phyloP scores from a whole-genome alignment of 2,329 filamentous ascomycete genomes.

The Colletotrichum scovillei region DNA sequence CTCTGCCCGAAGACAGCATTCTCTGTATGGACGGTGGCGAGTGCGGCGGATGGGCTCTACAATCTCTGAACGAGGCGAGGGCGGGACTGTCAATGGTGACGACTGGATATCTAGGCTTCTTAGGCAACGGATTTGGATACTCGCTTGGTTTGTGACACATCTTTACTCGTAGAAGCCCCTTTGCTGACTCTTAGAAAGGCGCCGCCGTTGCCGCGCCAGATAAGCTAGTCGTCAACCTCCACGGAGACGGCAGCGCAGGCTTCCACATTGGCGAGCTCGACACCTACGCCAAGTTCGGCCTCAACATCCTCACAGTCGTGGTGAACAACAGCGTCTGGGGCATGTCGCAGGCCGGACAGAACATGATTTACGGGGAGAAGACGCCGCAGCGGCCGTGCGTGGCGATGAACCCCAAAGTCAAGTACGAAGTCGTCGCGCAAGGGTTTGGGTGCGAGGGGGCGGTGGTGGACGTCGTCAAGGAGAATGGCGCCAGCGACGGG shows the following conservation, averaged over 20 bases:
- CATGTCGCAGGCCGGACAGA: constrained; percentile 24
- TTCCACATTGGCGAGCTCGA: constrained; percentile 26
- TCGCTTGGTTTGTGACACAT: neutral
- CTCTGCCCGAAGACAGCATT: constrained; percentile 8
- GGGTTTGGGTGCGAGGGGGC: constrained; percentile 16
- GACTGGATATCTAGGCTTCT: constrained; percentile 10
- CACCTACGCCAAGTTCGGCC: constrained; percentile 19
- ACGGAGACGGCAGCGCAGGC: constrained; percentile 20
- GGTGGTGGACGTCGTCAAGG: constrained; percentile 4
- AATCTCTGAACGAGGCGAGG: constrained; percentile 13
- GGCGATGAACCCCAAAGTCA: constrained; percentile 19
- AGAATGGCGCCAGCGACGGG: neutral
- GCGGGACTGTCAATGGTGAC: constrained; percentile 8
- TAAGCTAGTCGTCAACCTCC: constrained; percentile 12
- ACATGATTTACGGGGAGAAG: constrained; percentile 18
- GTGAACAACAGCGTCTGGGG: constrained; percentile 25
- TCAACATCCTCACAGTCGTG: constrained; percentile 19
- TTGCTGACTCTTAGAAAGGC: neutral
- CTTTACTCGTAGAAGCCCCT: neutral
- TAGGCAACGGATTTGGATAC: constrained; percentile 22
- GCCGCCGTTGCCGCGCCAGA: constrained; percentile 20
- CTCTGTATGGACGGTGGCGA: constrained; percentile 18
- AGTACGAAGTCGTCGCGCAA: constrained; percentile 10
- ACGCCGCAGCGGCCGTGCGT: constrained; percentile 21
- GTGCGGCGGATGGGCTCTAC: constrained; percentile 12